These are phyloP conservation scores for Xylogone sp. DNA, from an alignment of 2,329 filamentous ascomycete species.

Conservation along the genomic window DNA sequence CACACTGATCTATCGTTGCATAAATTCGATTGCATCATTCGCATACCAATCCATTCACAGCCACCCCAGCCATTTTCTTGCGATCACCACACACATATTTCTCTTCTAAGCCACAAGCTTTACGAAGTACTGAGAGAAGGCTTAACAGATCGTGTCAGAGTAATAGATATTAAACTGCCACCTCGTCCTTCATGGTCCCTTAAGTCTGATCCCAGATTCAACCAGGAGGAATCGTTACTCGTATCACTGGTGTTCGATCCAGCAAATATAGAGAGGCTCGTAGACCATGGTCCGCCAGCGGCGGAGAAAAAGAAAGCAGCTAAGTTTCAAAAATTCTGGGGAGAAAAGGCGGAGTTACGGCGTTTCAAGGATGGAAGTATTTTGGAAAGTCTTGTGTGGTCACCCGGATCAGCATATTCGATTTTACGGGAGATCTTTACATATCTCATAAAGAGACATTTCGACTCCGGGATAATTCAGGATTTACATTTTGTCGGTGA, in stretches of 20 bases:
- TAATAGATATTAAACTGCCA: constrained; percentile 56
- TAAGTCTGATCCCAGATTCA: constrained; percentile 30
- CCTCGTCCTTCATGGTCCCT: constrained; percentile 42
- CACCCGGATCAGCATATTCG: constrained; percentile 52
- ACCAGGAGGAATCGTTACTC: constrained; percentile 39
- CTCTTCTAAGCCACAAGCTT: constrained; percentile 48
- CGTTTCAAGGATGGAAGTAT: constrained; percentile 96
- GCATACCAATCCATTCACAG: constrained; percentile 11
- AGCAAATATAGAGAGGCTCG: constrained; percentile 65
- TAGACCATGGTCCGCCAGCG: constrained; percentile 84
- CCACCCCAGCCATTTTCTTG: constrained; percentile 10
- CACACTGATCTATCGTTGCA: constrained; percentile 52
- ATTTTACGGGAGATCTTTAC: constrained; percentile 77
- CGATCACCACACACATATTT: constrained; percentile 21
- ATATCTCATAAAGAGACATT: constrained; percentile 67
- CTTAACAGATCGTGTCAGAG: constrained; percentile 68
- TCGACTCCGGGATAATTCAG: constrained; percentile 48
- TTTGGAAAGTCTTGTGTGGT: constrained; percentile 88
- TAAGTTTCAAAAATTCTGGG: constrained; percentile 89
- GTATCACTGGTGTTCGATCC: constrained; percentile 72
- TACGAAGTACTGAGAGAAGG: constrained; percentile 66
- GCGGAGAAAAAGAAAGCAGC: constrained; percentile 82
- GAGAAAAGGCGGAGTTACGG: constrained; percentile 84
- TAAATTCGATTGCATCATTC: constrained; percentile 48
- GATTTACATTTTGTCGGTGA: constrained; percentile 40